Evolutionary conservation across 176 grass and related monocot species (phyloP), one percentile per base, ranked within the genome.

Genomic region (Olyra latifolia): DNA sequence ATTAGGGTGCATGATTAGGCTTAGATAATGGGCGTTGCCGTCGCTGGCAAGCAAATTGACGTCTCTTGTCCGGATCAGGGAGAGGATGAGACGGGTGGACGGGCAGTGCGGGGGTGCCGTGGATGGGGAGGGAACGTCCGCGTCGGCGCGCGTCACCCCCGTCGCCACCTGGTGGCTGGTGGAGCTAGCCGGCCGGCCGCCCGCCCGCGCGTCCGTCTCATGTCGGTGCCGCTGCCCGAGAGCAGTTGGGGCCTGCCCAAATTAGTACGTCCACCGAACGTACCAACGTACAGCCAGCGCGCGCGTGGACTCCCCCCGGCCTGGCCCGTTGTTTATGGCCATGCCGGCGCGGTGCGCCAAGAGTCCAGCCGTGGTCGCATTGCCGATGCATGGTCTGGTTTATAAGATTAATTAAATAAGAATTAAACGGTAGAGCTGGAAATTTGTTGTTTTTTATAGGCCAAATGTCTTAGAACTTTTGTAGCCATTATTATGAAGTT

Each of bases 101-200:
- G 48, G 44, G 43, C 19, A 29, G 8, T 2, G 55, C 32, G n/a
- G 45, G 52, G 71, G 32, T 81, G 87, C 72, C 88, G 91, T 90
- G 74, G 85, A 50, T 64, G 56, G 45, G 16, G 46, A 72, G 69
- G 83, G 76, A 82, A 94, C 70, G 88, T 91, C 83, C 55, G 80
- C 86, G 85, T 94, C 92, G 46, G 35, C 86, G 27, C 41, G 28
- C 43, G 80, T 75, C 82, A 82, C 77, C 4, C 28, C 1, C 29
- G 43, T 43, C 66, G 84, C 91, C 84, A 81, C 83, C 67, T 85
- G 82, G 32, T 35, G n/a, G n/a, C n/a, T n/a, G 63, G 7, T 45
- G 43, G 54, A 19, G 38, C 39, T 22, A 29, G n/a, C n/a, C n/a
- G n/a, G 44, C 53, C 69, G 30, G 50, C 69, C 23, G 11, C 24